A percentile compares a stretch with the other conserved stretches of the same genome.
Evolutionary conservation across 257 asterid species (phyloP).

Genomic region (Fraxinus excelsior): DNA sequence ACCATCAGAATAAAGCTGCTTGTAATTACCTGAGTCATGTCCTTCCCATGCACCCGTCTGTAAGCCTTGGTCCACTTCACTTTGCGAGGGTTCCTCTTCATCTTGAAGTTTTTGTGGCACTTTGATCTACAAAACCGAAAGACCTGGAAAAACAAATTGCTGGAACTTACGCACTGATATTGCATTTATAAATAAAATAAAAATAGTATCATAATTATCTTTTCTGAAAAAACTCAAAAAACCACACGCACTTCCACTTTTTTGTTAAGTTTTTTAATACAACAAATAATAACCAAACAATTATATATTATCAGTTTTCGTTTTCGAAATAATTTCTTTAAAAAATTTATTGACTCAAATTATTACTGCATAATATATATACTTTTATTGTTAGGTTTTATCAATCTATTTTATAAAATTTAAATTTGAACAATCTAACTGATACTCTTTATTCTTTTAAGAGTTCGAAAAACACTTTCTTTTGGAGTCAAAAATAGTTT

Average conservation of each 20-base stretch:
- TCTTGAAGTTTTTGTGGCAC: constrained; percentile 90
- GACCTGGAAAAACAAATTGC: constrained; percentile 35
- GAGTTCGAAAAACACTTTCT: too few species aligned
- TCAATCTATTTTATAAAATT: too few species aligned
- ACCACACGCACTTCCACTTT: background rate
- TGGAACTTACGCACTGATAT: constrained; percentile 23
- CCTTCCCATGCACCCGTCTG: constrained; percentile 84
- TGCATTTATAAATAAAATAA: background rate
- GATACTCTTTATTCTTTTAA: too few species aligned
- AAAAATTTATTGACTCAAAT: too few species aligned
- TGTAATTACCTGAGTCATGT: constrained; percentile 79
- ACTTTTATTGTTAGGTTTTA: too few species aligned
- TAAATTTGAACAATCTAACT: too few species aligned
- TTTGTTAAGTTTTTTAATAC: too few species aligned
- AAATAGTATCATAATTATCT: background rate
- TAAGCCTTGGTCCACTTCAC: constrained; percentile 94
- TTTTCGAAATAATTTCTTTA: too few species aligned
- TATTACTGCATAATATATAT: too few species aligned
- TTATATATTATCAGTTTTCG: too few species aligned
- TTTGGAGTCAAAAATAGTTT: too few species aligned
- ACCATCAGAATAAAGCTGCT: background rate
- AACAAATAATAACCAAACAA: too few species aligned
- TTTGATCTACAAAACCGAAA: constrained; percentile 87
- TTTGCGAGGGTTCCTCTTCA: constrained; percentile 96
- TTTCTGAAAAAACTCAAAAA: background rate